Evolutionary conservation across 768 basidiomycete genomes (phyloP).

Genomic region (Tylopilus sp.): DNA sequence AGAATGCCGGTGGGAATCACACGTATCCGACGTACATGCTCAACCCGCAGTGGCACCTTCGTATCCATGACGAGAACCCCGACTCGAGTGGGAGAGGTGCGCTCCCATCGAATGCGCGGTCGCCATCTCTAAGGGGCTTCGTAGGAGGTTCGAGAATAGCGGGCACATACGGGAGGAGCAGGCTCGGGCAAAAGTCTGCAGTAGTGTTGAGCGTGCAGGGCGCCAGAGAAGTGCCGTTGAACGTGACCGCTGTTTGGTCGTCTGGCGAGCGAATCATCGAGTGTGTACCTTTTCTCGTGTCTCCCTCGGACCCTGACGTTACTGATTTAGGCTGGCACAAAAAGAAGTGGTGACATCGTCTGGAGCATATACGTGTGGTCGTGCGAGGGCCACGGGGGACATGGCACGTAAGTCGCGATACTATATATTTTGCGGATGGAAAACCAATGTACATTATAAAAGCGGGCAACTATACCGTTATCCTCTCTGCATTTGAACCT

Average conservation of each 20-base stretch:
- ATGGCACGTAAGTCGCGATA: conserved; percentile 46
- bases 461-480: conserved; percentile 73
- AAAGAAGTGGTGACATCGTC: conserved; percentile 72
- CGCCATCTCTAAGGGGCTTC: neutral
- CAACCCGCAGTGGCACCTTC: conserved; percentile 86
- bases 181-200: conserved; percentile 32
- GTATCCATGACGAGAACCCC: conserved; percentile 40
- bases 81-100: conserved; percentile 2
- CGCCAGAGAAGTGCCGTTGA: conserved; percentile 66
- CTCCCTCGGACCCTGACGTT: neutral
- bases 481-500: conserved; percentile 85
- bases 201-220: conserved; percentile 49
- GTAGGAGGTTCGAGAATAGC: conserved; percentile 3
- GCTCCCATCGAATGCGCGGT: neutral
- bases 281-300: conserved; percentile 45
- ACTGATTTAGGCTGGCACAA: conserved; percentile 44
- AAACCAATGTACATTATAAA: neutral
- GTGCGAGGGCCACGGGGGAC: conserved; percentile 51
- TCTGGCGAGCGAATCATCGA: conserved; percentile 69
- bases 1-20: conserved; percentile 83
- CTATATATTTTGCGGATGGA: neutral
- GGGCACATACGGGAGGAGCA: conserved; percentile 1
- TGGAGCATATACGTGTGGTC: conserved; percentile 79
- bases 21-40: conserved; percentile 77
- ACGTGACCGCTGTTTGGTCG: conserved; percentile 72